phyloP scores from a whole-genome alignment of 83 land plant genomes.

The Isoetes engelmannii region DNA sequence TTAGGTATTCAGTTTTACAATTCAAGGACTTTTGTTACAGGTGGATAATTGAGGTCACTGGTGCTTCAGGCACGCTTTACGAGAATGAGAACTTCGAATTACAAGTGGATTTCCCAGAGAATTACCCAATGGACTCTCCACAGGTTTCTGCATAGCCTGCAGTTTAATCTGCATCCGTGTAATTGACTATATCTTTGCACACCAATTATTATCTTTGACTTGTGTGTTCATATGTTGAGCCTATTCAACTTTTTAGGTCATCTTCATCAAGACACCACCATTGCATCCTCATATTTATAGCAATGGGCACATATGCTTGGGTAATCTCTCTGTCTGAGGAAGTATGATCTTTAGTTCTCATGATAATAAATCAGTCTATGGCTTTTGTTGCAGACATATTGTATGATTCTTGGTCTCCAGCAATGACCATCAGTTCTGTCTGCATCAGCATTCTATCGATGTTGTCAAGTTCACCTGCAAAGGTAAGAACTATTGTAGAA shows the following conservation, averaged over 20 bases:
- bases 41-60: constrained; percentile 15
- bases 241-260: constrained; percentile 3
- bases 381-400: constrained; percentile 8
- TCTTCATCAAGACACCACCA: constrained; percentile 10
- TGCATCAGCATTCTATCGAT: constrained; percentile 18
- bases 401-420: constrained; percentile 17
- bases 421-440: constrained; percentile 13
- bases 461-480: constrained; percentile 11
- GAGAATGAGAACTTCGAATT: constrained; percentile 10
- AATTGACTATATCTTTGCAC: background rate
- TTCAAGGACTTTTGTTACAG: background rate
- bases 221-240: background rate
- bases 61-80: constrained; percentile 11
- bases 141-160: background rate
- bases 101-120: constrained; percentile 14
- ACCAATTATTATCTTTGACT: background rate
- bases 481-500: background rate
- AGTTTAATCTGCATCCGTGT: background rate
- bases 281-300: constrained; percentile 14
- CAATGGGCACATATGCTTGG: constrained; percentile 16
- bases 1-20: background rate
- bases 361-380: background rate
- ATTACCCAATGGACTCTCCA: constrained; percentile 16
- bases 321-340: background rate
- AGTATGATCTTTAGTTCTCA: background rate